These are phyloP conservation scores for Candida ortonii DNA, from an alignment of 805 yeast species.

Conservation along the genomic window DNA sequence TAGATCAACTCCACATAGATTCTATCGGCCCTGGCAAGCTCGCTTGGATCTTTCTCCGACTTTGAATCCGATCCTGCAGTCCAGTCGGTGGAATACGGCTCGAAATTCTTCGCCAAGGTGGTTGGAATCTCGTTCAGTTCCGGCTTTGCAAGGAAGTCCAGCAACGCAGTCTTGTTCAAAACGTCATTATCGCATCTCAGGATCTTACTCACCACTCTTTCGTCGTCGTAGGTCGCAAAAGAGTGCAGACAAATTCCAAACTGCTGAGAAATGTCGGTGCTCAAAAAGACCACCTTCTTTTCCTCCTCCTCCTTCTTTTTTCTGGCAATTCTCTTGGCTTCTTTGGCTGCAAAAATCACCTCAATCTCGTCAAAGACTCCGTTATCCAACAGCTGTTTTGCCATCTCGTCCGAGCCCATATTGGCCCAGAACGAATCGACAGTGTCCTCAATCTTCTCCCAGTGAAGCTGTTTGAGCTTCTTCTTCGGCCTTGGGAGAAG, in stretches of 20 bases:
- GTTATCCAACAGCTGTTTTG: slow-evolving; percentile 62
- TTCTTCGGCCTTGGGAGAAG: slow-evolving; percentile 65
- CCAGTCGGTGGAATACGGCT: slow-evolving; percentile 80
- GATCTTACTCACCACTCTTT: slow-evolving; percentile 65
- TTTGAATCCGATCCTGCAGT: slow-evolving; percentile 36
- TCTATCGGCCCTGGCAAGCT: slow-evolving; percentile 84
- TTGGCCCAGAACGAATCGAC: slow-evolving; percentile 85
- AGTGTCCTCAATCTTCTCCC: slow-evolving; percentile 89
- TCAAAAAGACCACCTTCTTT: slow-evolving; percentile 65
- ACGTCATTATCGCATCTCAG: slow-evolving; percentile 74
- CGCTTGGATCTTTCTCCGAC: slow-evolving; percentile 70
- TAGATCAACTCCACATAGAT: slow-evolving; percentile 78
- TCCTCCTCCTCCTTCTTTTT: slow-evolving; percentile 45
- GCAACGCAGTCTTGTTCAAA: slow-evolving; percentile 62
- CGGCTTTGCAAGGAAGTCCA: slow-evolving; percentile 80
- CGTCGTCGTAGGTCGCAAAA: slow-evolving; percentile 60
- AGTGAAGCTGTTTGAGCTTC: slow-evolving; percentile 90
- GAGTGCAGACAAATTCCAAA: slow-evolving; percentile 90
- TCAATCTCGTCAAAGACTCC: slow-evolving; percentile 87
- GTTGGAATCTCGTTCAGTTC: slow-evolving; percentile 74
- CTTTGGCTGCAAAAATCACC: slow-evolving; percentile 81
- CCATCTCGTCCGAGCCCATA: slow-evolving; percentile 53
- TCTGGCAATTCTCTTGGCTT: slow-evolving; percentile 48
- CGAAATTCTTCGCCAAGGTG: slow-evolving; percentile 64
- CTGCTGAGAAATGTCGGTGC: slow-evolving; percentile 88